Evolutionary conservation across 139 green algal genomes (phyloP).

Genomic region (Marvania coccoides): DNA sequence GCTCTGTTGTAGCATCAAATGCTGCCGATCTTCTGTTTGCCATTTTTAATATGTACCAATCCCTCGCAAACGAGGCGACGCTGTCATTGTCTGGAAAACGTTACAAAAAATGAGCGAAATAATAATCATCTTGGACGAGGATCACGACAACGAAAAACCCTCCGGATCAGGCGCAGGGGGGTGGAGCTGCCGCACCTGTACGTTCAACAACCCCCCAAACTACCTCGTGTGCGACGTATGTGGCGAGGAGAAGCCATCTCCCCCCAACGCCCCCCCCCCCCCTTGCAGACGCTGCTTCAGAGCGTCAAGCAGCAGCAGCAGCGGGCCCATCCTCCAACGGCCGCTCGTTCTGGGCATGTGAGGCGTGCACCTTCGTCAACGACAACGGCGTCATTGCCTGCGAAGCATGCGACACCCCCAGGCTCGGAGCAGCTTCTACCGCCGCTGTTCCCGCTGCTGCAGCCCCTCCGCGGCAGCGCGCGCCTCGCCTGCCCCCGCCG

Average conservation of each 20-base stretch:
- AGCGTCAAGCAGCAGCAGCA: too few relatives aligned
- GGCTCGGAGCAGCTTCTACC: neutral
- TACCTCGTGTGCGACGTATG: neutral
- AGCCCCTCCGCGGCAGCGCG: neutral
- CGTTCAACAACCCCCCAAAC: neutral
- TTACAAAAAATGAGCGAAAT: neutral
- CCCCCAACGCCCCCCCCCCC: too few relatives aligned
- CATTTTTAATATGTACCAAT: too few relatives aligned
- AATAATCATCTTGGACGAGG: neutral
- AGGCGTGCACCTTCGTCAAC: constrained; percentile 1
- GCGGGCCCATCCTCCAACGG: too few relatives aligned
- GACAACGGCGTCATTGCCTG: neutral
- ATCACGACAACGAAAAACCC: neutral
- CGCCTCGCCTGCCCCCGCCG: too few relatives aligned
- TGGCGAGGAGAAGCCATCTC: neutral
- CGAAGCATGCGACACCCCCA: neutral
- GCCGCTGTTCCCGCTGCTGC: neutral
- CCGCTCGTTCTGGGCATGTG: neutral
- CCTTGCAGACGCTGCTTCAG: too few relatives aligned
- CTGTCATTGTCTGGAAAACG: too few relatives aligned
- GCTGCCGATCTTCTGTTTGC: too few relatives aligned
- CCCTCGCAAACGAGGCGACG: too few relatives aligned
- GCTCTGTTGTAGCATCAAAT: too few relatives aligned
- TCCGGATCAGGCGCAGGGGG: too few relatives aligned
- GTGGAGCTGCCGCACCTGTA: neutral